Evolutionary conservation across 2,329 filamentous ascomycete species (phyloP), one percentile per base, ranked within the genome.

Genomic region (Diaporthe citriasiana): DNA sequence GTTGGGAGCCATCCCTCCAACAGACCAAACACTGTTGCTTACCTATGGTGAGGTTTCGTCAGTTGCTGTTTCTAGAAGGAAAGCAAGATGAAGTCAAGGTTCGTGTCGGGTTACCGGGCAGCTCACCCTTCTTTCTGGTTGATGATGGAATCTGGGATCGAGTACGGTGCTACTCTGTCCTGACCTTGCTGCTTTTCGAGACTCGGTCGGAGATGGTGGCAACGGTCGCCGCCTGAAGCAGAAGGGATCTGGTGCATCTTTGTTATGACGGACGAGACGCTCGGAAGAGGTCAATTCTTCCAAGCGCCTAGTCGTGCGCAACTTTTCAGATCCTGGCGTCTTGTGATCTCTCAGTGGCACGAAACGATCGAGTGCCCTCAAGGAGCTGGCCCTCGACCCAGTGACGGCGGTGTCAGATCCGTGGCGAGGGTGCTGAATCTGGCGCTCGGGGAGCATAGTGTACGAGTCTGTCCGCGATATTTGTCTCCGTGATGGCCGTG

Each of bases 11-110:
- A 90, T 80, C n/a, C 93, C 93, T 35, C 94, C 93, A 15, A 97
- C 91, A 25, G 91, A 90, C 94, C 94, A 97, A 25, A 96, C 87
- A 3, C 93, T 93, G 75, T 87, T 84, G 80, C 93, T 95, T 75
- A 90, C 85, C 79, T 92, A 87, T 72, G 10, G 12, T 15, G 12
- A 19, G 0, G 3, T 12, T 87, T 81, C 45, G 35, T 74, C 60
- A 57, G 63, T 69, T 38, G 53, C 69, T 71, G 79, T 81, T 78
- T 76, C 22, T 25, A 19, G 6, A 1, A 19, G n/a, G 4, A n/a
- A 25, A 27, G 13, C 33, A 30, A 15, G 15, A 56, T n/a, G 19
- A 70, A 9, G 30, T 22, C 17, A 9, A 25, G 19, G 15, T 53
- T 3, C 40, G 19, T 25, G 10, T 22, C 33, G 17, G 7, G 57